Base-by-base conservation (phyloP, 768 basidiomycete species). In the Tremella yokohamensis region DNA sequence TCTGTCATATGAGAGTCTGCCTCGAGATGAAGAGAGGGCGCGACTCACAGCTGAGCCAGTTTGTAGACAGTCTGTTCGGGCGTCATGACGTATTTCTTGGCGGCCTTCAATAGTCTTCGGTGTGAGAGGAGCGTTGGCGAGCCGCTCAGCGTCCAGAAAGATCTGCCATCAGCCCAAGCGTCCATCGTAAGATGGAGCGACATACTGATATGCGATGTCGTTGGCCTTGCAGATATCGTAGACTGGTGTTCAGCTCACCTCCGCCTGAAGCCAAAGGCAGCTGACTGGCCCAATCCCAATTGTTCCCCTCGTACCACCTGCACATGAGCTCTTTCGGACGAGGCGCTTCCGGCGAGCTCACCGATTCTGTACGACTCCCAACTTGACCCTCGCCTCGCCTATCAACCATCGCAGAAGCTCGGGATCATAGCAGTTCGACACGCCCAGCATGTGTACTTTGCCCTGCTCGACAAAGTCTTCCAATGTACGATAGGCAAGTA, bases 71-170 rank as follows among this genome's bases (percentile, higher is more conserved):
- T 81, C 69, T 90, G 88, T 42, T 84, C 82, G 7, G 83, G 80
- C 0, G 87, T 87, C 11, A 84, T 29, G 57, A 83, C 80, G 0
- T 78, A 77, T 20, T 75, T 78, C 16, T 78, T 58, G 0, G 84
- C 82, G 13, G 86, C 76, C 2, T 76, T 62, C 16, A 74, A 63
- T 3, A 86, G 68, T 1, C 77, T 69, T 0, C 81, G 82, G 67
- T 85, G 81, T 2, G 70, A 54, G 3, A 89, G 77, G 8, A 90
- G 78, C 15, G 69, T 78, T 3, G 88, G 85, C 2, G 88, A 87
- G n/a, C 88, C 87, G 0, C 86, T 82, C 20, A 92, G 77, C 20
- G 90, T 90, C 89, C 90, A 90, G 75, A 91, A 90, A 15, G 88
- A 89, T 65, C 88, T 89, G 48, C 18, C 18, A 9, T 44, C 12